Conservation (phyloP, 257 asterid genomes). For the Solanum ossicruentum region DNA sequence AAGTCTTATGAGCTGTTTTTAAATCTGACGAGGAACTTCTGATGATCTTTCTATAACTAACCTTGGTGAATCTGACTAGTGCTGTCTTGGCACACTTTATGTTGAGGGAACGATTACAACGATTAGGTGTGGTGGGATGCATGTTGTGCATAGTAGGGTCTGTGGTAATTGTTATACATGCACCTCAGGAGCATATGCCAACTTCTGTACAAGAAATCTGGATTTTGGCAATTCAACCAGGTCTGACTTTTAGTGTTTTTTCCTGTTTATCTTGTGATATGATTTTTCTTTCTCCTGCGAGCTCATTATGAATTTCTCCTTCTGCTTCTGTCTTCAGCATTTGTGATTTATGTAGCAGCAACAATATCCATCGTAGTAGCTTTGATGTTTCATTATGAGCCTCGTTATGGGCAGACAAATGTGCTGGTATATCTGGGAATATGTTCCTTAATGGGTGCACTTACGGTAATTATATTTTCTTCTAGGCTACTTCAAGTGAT, state of each 20-base stretch:
- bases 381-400: conserved; percentile 23
- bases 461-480: conserved; percentile 19
- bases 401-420: conserved; percentile 34
- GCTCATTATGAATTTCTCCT: neutral
- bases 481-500: neutral
- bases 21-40: neutral
- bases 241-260: conserved; percentile 1
- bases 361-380: conserved; percentile 21
- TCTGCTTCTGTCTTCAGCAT: conserved; percentile 16
- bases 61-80: conserved; percentile 22
- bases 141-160: conserved; percentile 34
- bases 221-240: conserved; percentile 39
- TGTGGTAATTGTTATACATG: conserved; percentile 30
- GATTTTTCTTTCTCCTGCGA: neutral
- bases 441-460: conserved; percentile 39
- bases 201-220: conserved; percentile 31
- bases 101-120: conserved; percentile 27
- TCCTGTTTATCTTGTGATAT: neutral
- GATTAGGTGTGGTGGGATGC: conserved; percentile 31
- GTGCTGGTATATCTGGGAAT: conserved; percentile 33
- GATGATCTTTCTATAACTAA: conserved; percentile 11
- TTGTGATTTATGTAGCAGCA: conserved; percentile 24
- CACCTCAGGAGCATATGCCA: conserved; percentile 36
- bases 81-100: conserved; percentile 32
- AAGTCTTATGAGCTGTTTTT: neutral